Evolutionary conservation across 2,329 filamentous ascomycete species (phyloP), one percentile per base, ranked within the genome.

Genomic region (Parascedosporium putredinis): DNA sequence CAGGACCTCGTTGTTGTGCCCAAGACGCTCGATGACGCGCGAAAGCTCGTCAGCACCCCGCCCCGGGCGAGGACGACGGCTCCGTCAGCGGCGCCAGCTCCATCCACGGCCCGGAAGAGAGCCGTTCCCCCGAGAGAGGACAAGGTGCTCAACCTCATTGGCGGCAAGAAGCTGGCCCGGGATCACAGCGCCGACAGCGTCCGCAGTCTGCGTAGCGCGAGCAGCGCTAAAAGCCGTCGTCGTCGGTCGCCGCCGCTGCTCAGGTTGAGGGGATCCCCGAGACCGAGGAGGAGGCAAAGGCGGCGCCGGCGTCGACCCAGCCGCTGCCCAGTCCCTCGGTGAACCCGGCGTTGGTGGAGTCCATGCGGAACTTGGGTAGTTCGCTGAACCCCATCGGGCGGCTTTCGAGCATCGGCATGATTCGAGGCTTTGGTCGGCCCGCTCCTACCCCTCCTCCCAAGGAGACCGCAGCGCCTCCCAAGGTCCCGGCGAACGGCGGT

Each of bases 1-100:
- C 65, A 66, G 42, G 57, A 61, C 10, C 74, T 81, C n/a, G n/a
- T n/a, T 2, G 67, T 80, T 5, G 75, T 95, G 0, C 93, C 93
- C 1, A 91, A 88, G 59, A 98, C 93, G 1, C 72, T 98, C 0
- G 93, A 95, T 58, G 93, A 98, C 59, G 93, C 91, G 14, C 78
- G 89, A 44, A 91, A 89, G 62, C 77, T 98, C 9, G 86, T 98
- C 54, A 86, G 81, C 59, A 86, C 85, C 1, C 81, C 84, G 31
- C 72, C 80, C 12, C 75, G 69, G 0, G n/a, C n/a, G 79, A 81
- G 2, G 80, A 84, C 33, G 78, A 82, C 51, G 73, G 62, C 53
- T 80, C 78, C 7, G 68, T 75, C n/a, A 78, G 76, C 58, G 81
- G 76, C 33, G 68, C 74, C 36, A 77, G 72, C 55, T 75, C 76